Evolutionary conservation across 1,284 basidiomycete genomes (phyloP).

Genomic region (Termitomyces sp.): DNA sequence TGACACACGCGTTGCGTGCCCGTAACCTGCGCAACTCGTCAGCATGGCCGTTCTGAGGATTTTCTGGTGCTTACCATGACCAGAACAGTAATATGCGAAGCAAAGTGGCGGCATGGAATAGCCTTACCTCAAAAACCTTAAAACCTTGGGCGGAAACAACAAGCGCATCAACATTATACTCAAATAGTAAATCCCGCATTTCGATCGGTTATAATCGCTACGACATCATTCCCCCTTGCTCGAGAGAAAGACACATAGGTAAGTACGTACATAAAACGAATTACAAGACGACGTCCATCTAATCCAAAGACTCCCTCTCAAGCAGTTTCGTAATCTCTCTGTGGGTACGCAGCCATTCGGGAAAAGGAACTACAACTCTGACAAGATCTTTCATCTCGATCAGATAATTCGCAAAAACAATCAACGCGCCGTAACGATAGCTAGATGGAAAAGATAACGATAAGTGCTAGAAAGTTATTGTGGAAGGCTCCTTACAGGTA

Average conservation of each 20-base stretch:
- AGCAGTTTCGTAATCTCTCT: conserved; percentile 82
- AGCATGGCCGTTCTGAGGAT: background rate
- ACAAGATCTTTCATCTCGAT: conserved; percentile 66
- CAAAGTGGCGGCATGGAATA: conserved; percentile 21
- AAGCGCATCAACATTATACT: conserved; percentile 4
- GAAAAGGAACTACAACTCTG: conserved; percentile 55
- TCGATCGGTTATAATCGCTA: background rate
- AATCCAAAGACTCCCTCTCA: conserved; percentile 71
- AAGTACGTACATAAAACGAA: background rate
- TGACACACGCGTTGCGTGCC: conserved; percentile 70
- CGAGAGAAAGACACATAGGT: too few relatives aligned
- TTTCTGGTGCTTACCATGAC: conserved; percentile 53
- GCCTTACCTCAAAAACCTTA: background rate
- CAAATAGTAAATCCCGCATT: background rate
- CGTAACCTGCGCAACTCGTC: conserved; percentile 44
- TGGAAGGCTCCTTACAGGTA: conserved; percentile 61
- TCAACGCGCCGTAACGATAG: conserved; percentile 86
- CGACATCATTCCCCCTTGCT: background rate
- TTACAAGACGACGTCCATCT: background rate
- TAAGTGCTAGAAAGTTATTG: conserved; percentile 5
- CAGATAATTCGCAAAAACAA: conserved; percentile 94
- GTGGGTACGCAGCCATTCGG: conserved; percentile 77
- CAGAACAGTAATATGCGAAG: conserved; percentile 69
- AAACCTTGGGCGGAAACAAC: background rate
- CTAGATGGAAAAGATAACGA: conserved; percentile 28